These are phyloP conservation scores for Stropharia rugosoannulata DNA, from an alignment of 768 basidiomycete species.

Conservation along the genomic window DNA sequence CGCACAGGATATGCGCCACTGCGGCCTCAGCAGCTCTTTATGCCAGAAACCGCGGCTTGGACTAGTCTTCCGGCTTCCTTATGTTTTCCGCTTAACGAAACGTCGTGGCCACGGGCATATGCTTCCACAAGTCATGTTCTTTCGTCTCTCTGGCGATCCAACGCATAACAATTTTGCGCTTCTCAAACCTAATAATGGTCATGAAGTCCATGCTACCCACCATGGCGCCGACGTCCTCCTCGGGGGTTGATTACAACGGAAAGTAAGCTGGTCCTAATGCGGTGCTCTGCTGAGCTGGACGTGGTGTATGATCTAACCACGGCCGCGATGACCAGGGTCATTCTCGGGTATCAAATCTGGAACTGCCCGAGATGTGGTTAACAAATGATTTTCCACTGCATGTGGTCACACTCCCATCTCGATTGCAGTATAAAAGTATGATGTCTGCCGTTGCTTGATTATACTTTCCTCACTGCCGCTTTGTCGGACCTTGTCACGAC, in stretches of 20 bases:
- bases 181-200: not conserved
- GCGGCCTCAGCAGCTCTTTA: not conserved
- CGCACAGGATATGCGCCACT: not conserved
- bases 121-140: not conserved
- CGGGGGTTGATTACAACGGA: not conserved
- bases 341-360: not conserved
- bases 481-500: conserved; percentile 1
- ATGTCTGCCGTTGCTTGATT: not conserved
- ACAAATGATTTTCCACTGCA: conserved; percentile 1
- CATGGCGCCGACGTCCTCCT: conserved; percentile 5
- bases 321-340: conserved; percentile 1
- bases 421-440: conserved; percentile 5
- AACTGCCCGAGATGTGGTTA: not conserved
- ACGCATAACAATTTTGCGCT: not conserved
- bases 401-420: conserved; percentile 1
- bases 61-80: not conserved
- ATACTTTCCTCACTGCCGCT: conserved; percentile 4
- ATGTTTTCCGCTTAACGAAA: no score
- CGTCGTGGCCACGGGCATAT: no score
- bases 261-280: not conserved
- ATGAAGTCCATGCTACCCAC: not conserved
- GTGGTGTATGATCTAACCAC: not conserved
- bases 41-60: not conserved
- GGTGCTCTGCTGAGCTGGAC: not conserved
- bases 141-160: not conserved